Conservation (phyloP, 2,329 filamentous ascomycete species). For the Leptographium flavum region DNA sequence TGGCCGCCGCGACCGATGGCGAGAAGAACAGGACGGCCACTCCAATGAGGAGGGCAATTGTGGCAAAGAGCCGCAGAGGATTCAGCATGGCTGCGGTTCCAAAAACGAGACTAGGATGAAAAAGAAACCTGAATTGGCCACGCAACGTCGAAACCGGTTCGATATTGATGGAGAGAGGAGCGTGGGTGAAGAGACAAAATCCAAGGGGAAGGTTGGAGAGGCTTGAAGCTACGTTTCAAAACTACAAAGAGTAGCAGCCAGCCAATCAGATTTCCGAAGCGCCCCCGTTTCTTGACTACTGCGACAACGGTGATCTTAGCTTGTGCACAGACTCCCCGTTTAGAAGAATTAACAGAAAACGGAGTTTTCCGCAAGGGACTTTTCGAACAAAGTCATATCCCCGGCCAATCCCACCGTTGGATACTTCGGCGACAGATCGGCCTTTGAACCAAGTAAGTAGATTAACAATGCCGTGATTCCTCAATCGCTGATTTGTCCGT, state of each 20-base stretch:
- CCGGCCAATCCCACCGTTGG: neutral
- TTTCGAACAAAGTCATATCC: too few species aligned
- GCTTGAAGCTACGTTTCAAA: conserved; percentile 10
- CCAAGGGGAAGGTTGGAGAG: neutral
- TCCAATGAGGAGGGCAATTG: conserved; percentile 62
- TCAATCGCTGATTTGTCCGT: neutral
- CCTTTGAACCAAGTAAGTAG: neutral
- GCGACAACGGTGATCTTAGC: neutral
- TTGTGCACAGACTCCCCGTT: neutral
- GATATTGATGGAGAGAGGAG: neutral
- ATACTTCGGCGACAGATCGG: neutral
- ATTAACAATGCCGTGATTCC: neutral
- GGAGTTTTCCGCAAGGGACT: too few species aligned
- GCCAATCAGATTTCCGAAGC: neutral
- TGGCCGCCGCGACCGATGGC: conserved; percentile 57
- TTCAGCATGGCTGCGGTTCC: conserved; percentile 46
- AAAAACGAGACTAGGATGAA: neutral
- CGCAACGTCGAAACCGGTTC: neutral
- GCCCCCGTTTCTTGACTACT: too few species aligned
- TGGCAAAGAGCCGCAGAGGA: conserved; percentile 54
- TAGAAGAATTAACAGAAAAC: too few species aligned
- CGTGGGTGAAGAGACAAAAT: neutral
- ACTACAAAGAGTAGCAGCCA: neutral
- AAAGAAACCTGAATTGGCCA: neutral
- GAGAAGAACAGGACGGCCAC: conserved; percentile 62